Evolutionary conservation across 495 filamentous ascomycete species (phyloP), one percentile per base, ranked within the genome.

Genomic region (Xylaria longipes): DNA sequence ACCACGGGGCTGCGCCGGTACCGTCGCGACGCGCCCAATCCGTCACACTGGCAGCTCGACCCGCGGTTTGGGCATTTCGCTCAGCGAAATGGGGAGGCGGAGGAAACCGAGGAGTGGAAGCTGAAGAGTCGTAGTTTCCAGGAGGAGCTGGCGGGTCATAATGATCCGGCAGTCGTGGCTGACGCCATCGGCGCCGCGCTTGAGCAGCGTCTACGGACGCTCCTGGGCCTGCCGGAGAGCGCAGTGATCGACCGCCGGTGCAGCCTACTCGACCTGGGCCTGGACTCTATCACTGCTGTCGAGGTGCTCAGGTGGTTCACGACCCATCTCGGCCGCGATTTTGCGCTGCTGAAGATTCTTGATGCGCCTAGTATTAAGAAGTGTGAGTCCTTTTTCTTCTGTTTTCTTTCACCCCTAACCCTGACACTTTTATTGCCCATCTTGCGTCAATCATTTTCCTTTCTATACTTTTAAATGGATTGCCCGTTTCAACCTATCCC

Each of bases 261-360:
- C 54, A 80, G 70, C 63, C 56, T 82, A 6, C 61, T 70, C n/a
- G 80, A 86, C 37, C 70, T 87, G 25, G 90, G 90, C 0, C 65
- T 92, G n/a, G 91, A 92, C 67, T 92, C 90, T 27, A 80, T 92
- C 31, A 85, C 87, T 0, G 87, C 88, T 0, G 87, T 92, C 41
- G 90, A 92, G 73, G 74, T 91, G 29, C 80, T 88, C 46, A 89
- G 89, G 64, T 92, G 90, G 91, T 85, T 91, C 50, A 71, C 79
- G 70, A 83, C 80, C 45, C 75, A 82, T 54, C 60, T 86, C 11
- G 66, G 77, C 0, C 73, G 75, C 20, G 82, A 85, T 58, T 68
- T 87, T 3, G 83, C 84, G 0, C 83, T 86, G 1, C 75, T 87
- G 1, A 83, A 84, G 72, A 75, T 85, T n/a, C 54, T 86, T 1